phyloP scores from a whole-genome alignment of 257 asterid species.

The Solanum commersonii region DNA sequence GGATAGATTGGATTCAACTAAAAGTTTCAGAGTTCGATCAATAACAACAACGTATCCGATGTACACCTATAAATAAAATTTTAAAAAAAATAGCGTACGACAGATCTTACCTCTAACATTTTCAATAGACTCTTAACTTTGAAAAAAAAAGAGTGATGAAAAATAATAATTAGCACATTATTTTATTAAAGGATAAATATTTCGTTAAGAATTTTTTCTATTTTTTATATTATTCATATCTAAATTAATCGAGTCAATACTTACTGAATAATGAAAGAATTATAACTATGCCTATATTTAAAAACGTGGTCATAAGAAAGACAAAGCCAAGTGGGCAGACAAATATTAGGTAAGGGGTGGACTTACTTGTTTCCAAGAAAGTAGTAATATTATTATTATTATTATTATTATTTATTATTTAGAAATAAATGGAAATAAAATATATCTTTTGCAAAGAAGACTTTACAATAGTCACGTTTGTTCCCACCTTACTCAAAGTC shows the following conservation, averaged over 20 bases:
- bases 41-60: neutral
- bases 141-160: neutral
- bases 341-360: neutral
- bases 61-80: too few relatives aligned
- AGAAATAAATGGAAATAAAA: neutral
- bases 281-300: neutral
- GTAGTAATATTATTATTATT: neutral
- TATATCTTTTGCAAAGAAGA: neutral
- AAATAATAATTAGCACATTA: too few relatives aligned
- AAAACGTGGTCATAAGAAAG: neutral
- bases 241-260: neutral
- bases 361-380: neutral
- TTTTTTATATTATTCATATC: too few relatives aligned
- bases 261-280: neutral
- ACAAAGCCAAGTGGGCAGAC: neutral
- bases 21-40: neutral
- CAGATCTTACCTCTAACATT: neutral
- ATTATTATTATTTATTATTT: neutral
- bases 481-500: neutral
- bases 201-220: too few relatives aligned
- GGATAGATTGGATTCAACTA: neutral
- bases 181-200: too few relatives aligned
- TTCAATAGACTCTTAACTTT: neutral
- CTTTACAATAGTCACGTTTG: neutral
- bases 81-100: neutral